Evolutionary conservation across 129 eudicot species (phyloP), one percentile per base, ranked within the genome.

Genomic region (Cynara cardunculus): DNA sequence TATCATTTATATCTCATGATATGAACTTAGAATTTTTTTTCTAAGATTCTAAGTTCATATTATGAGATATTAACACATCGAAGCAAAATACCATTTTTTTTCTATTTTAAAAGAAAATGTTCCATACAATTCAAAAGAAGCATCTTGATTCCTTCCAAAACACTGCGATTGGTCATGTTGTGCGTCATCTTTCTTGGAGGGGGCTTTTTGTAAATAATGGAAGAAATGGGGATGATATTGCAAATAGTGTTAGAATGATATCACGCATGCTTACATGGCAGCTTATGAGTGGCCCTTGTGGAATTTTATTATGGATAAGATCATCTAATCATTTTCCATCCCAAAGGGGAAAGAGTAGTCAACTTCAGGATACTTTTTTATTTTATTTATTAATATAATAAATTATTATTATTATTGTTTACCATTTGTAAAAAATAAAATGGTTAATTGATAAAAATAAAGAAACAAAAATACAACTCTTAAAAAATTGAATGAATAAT

Each of bases 281-380:
- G 7, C 19, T 68, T 22, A 26, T 67, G 30, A 78, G 8, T 68
- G 75, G 82, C 49, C 0, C 12, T 31, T 59, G 30, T 0, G 53
- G 70, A 56, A 75, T 75, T 75, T 68, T 30, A 71, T 14, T 5
- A 44, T 25, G 49, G 82, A 78, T 78, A 78, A 61, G 74, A 26
- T 67, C 75, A 78, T 67, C 82, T 78, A 67, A 41, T 78, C 74
- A 78, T 78, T 78, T 39, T 64, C 24, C 65, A 56, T 4, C 65
- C 21, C 62, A 53, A 53, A 56, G 24, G 65, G 65, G 65, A 56
- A 56, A 14, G 8, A 10, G 2, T 56, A 56, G 65, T 56, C 65
- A 56, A 56, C 65, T 56, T 56, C 65, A 56, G 24, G 65, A 56
- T 56, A 56, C n/a, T 56, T 56, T 53, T 53, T 2, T 10, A n/a